Evolutionary conservation across 2,329 filamentous ascomycete genomes (phyloP).

Genomic region (Penicillium nordicum): DNA sequence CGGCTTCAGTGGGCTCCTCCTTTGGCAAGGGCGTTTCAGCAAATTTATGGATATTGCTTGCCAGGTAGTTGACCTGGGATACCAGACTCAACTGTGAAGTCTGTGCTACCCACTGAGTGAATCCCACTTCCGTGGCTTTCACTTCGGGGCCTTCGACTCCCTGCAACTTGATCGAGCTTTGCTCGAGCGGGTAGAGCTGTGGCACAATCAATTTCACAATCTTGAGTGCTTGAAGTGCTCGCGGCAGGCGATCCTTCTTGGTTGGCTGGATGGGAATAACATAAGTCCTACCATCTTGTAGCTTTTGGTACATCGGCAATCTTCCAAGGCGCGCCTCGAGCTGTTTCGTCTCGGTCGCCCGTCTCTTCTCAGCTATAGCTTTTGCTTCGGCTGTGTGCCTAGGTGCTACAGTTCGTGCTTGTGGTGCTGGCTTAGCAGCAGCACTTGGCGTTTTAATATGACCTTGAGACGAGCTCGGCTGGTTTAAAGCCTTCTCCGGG

Average conservation of each 20-base stretch:
- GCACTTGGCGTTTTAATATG: not conserved
- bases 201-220: slow-evolving; percentile 68
- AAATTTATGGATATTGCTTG: slow-evolving; percentile 66
- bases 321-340: slow-evolving; percentile 72
- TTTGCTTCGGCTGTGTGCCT: slow-evolving; percentile 60
- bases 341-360: slow-evolving; percentile 66
- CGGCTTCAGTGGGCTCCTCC: slow-evolving; percentile 8
- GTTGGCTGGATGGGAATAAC: slow-evolving; percentile 67
- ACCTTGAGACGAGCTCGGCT: not conserved
- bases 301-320: slow-evolving; percentile 63
- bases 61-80: slow-evolving; percentile 71
- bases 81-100: slow-evolving; percentile 63
- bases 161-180: slow-evolving; percentile 63
- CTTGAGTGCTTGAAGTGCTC: slow-evolving; percentile 58
- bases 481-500: slow-evolving; percentile 1
- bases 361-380: slow-evolving; percentile 58
- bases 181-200: slow-evolving; percentile 66
- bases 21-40: slow-evolving; percentile 52
- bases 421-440: not conserved
- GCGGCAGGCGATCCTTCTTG: slow-evolving; percentile 59
- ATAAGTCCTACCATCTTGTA: slow-evolving; percentile 66
- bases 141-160: slow-evolving; percentile 60
- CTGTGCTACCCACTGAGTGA: slow-evolving; percentile 56
- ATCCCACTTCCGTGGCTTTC: slow-evolving; percentile 62
- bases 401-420: slow-evolving; percentile 38